Evolutionary conservation across 495 filamentous ascomycete species (phyloP).

Genomic region (Tuber umbilicatum): DNA sequence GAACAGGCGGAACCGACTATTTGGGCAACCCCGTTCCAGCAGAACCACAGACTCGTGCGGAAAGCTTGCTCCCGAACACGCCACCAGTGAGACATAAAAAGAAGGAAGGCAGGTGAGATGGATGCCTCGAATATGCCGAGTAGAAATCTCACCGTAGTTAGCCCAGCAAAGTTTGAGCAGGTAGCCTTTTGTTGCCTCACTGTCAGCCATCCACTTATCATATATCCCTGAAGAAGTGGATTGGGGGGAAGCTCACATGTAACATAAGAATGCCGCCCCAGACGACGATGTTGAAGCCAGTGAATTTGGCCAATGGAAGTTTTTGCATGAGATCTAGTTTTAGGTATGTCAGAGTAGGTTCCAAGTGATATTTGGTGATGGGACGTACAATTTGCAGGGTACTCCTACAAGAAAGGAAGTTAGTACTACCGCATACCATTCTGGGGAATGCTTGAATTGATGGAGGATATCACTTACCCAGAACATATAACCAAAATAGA

Average conservation of each 20-base stretch:
- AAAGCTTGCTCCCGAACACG: slow-evolving; percentile 59
- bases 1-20: slow-evolving; percentile 43
- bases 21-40: slow-evolving; percentile 59
- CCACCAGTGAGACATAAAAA: slow-evolving; percentile 69
- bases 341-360: background rate
- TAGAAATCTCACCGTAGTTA: slow-evolving; percentile 55
- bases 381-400: background rate
- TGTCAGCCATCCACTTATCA: background rate
- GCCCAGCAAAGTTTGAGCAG: slow-evolving; percentile 52
- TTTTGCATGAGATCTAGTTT: slow-evolving; percentile 44
- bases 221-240: background rate
- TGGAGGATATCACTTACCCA: background rate
- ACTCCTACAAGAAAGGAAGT: background rate
- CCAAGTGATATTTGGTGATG: background rate
- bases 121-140: slow-evolving; percentile 64
- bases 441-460: background rate
- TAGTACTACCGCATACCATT: background rate
- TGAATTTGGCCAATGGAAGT: slow-evolving; percentile 53
- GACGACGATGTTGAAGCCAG: slow-evolving; percentile 55
- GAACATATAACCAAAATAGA: slow-evolving; percentile 1
- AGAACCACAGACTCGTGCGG: slow-evolving; percentile 64
- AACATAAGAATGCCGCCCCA: slow-evolving; percentile 49
- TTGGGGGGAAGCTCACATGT: slow-evolving; percentile 4
- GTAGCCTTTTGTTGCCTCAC: slow-evolving; percentile 43
- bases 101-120: slow-evolving; percentile 56